Evolutionary conservation across 1,284 basidiomycete species (phyloP), one percentile per base, ranked within the genome.

Genomic region (Chalciporus piperatoides): DNA sequence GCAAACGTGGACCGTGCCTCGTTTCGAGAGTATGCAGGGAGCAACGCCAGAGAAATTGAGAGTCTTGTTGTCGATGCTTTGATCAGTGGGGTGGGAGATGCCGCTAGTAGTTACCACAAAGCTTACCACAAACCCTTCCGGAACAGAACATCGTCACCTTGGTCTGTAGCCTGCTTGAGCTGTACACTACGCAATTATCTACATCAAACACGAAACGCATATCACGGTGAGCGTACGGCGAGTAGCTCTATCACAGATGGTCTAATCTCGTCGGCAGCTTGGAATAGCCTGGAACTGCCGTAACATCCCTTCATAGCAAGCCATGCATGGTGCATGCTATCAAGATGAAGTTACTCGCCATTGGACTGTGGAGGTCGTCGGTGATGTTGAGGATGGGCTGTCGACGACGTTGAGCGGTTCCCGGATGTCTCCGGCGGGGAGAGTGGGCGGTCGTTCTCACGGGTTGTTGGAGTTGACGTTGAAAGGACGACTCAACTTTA

Each of bases 401-500:
- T 42, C 17, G 40, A 19, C 28, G 35, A 21, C n/a, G 53, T 33
- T 36, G 33, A 35, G 15, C n/a, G 15, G 42, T 6, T 32, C 11
- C 41, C 53, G 50, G 59, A 61, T 38, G 42, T 48, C 49, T 41
- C 60, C 51, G 56, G 56, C 23, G 41, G 30, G 39, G 38, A 46
- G 33, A 35, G 33, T 23, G 19, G 41, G 28, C 11, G 9, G 21
- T 52, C 44, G 17, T 63, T 63, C 67, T 48, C 62, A 63, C 62
- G 62, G 45, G 38, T 35, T 17, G 11, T 37, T 53, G 48, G 41
- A 33, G 28, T 58, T 44, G 45, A 41, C 59, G 59, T 60, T 65
- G 55, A 68, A 65, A 68, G 65, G 48, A 56, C 59, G 41, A 59
- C 46, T 52, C 51, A 46, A 57, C 59, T 42, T 51, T 57, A 32